phyloP scores from a whole-genome alignment of 208 protist genomes.

The Naegleria gruberi region DNA sequence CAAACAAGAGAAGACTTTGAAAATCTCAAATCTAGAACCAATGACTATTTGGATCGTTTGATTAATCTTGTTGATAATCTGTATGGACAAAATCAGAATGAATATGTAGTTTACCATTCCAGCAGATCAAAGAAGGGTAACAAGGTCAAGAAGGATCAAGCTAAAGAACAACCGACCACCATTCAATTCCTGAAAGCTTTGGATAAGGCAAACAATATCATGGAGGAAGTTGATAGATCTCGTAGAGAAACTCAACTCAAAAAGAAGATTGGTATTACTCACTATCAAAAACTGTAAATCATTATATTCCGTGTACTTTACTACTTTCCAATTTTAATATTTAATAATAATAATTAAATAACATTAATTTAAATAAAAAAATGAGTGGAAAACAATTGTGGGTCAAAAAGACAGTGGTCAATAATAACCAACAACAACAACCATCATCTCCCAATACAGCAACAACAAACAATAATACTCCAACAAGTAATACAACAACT shows the following conservation, averaged over 20 bases:
- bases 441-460: background rate
- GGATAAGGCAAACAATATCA: background rate
- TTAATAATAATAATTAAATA: too few relatives aligned
- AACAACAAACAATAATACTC: background rate
- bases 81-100: background rate
- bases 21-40: background rate
- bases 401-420: too few relatives aligned
- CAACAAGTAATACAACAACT: background rate
- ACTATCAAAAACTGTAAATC: background rate
- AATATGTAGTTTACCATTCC: conserved; percentile 10
- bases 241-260: background rate
- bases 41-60: background rate
- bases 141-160: background rate
- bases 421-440: too few relatives aligned
- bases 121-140: background rate
- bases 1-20: conserved; percentile 17
- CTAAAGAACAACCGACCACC: background rate
- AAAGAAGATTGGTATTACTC: background rate
- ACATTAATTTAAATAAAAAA: too few relatives aligned
- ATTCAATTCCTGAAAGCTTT: conserved; percentile 4
- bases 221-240: conserved; percentile 2
- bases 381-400: too few relatives aligned
- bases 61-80: background rate
- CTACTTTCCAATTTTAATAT: too few relatives aligned
- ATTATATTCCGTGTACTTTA: too few relatives aligned